Percentiles rank a stretch among this genome's conserved stretches.
Evolutionary conservation across 352 stramenopile species (phyloP).

Genomic region (Phytophthora fragariae): DNA sequence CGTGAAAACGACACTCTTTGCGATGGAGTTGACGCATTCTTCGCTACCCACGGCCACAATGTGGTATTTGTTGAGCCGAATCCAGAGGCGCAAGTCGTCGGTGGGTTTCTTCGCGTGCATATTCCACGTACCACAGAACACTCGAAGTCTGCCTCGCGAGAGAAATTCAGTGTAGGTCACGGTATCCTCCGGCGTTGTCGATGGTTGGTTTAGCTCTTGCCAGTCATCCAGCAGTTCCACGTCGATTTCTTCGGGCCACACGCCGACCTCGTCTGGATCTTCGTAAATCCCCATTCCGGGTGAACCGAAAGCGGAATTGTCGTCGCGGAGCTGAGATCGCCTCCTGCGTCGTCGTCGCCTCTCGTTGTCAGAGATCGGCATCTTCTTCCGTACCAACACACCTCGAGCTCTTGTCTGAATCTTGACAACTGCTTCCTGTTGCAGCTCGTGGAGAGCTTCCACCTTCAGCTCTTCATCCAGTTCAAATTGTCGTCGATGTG

Average conservation of each 20-base stretch:
- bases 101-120: constrained; percentile 78
- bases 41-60: constrained; percentile 91
- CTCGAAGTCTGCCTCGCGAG: constrained; percentile 51
- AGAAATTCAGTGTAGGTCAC: constrained; percentile 55
- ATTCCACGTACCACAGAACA: constrained; percentile 90
- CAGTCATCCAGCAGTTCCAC: constrained; percentile 57
- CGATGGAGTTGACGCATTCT: constrained; percentile 94
- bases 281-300: constrained; percentile 26
- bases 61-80: constrained; percentile 85
- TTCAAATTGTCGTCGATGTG: constrained; percentile 23
- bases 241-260: constrained; percentile 68
- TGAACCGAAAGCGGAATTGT: neutral
- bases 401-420: constrained; percentile 58
- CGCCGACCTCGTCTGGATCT: constrained; percentile 29
- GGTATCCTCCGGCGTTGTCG: constrained; percentile 27
- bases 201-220: constrained; percentile 55
- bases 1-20: constrained; percentile 94
- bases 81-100: constrained; percentile 72
- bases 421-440: constrained; percentile 39
- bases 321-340: constrained; percentile 8
- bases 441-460: constrained; percentile 52
- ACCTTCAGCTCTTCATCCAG: constrained; percentile 49
- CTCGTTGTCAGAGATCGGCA: constrained; percentile 27
- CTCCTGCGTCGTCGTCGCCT: constrained; percentile 17
- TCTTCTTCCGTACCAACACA: constrained; percentile 41